Evolutionary conservation across 352 stramenopile genomes (phyloP).

Genomic region (Phytophthora sojae): DNA sequence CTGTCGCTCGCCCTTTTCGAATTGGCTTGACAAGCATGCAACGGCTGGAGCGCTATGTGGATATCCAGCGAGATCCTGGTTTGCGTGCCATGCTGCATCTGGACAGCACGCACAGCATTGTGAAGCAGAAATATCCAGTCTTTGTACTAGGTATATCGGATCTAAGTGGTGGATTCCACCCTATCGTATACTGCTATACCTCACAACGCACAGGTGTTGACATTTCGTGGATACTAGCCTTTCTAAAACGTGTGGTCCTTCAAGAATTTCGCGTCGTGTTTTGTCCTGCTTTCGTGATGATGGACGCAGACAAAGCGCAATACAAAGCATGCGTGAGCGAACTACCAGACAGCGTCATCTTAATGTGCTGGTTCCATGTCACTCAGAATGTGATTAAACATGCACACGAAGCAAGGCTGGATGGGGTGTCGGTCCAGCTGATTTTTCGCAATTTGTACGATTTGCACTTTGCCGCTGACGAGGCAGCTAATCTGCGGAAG

Average conservation of each 20-base stretch:
- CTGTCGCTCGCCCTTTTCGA: background rate
- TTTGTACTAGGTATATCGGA: slow-evolving; percentile 10
- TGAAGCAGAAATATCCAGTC: slow-evolving; percentile 10
- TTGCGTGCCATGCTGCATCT: background rate
- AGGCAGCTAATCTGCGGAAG: background rate
- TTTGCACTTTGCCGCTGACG: background rate
- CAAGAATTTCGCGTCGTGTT: slow-evolving; percentile 1
- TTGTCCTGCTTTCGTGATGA: background rate
- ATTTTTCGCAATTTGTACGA: background rate
- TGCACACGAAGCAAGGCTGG: background rate
- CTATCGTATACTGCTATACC: slow-evolving; percentile 5
- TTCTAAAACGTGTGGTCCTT: background rate
- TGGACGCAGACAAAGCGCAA: background rate
- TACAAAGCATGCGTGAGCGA: background rate
- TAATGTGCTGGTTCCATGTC: background rate
- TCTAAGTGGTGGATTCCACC: slow-evolving; percentile 7
- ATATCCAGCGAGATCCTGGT: background rate
- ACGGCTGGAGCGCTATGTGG: background rate
- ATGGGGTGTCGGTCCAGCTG: background rate
- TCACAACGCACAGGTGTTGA: slow-evolving; percentile 1
- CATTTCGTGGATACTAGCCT: slow-evolving; percentile 1
- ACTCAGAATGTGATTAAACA: background rate
- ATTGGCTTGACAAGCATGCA: slow-evolving; percentile 3
- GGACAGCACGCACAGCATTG: slow-evolving; percentile 4
- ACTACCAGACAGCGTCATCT: background rate